Conservation (phyloP, 306 rosid genomes). For the Cucurbita ficifolia region DNA sequence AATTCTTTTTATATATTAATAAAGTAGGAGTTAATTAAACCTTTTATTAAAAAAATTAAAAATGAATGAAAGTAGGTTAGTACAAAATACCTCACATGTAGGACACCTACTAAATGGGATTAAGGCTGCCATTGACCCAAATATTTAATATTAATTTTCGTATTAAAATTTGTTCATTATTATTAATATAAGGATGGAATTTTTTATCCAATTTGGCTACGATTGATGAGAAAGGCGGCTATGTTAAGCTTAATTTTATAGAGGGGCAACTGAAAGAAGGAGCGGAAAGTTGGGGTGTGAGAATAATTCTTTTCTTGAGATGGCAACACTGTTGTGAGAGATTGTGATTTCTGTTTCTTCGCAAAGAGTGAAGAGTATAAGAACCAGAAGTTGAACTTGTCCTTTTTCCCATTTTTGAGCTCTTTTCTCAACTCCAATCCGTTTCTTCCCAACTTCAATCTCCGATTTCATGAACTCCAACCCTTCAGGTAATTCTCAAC, state of each 20-base stretch:
- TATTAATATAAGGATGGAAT: too few species aligned
- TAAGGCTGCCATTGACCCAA: too few species aligned
- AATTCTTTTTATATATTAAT: too few species aligned
- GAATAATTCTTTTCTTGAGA: slow-evolving; percentile 35
- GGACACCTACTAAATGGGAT: too few species aligned
- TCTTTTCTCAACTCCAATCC: neutral
- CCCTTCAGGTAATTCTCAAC: neutral
- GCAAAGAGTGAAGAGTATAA: neutral
- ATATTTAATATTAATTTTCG: too few species aligned
- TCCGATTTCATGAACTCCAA: neutral
- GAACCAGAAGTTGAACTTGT: neutral
- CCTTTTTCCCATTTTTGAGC: neutral
- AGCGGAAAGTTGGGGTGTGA: neutral
- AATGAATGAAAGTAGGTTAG: too few species aligned
- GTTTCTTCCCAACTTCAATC: neutral
- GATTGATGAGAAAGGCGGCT: neutral
- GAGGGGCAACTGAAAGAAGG: neutral
- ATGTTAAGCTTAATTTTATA: neutral
- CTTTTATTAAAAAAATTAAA: too few species aligned
- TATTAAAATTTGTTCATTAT: too few species aligned
- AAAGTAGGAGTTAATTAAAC: too few species aligned
- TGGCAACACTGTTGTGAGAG: slow-evolving; percentile 11
- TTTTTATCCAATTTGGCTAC: too few species aligned
- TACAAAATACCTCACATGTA: too few species aligned
- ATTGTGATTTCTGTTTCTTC: neutral